Conservation (phyloP, 2,329 filamentous ascomycete genomes). For the Coleophoma cylindrospora region DNA sequence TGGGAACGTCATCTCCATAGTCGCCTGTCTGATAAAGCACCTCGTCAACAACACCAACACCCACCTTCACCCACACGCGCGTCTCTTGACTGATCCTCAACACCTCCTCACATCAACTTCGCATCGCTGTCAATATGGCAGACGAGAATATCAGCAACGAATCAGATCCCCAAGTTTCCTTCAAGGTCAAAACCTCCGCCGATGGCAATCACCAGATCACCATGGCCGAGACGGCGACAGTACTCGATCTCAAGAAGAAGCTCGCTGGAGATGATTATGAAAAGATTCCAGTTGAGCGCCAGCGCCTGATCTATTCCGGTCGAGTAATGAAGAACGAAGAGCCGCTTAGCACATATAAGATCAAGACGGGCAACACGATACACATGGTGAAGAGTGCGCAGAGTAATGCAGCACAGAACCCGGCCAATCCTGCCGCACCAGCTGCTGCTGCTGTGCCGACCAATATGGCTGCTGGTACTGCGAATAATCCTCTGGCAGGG, state of each 20-base stretch:
- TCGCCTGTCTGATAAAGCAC: not conserved
- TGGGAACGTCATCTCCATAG: not conserved
- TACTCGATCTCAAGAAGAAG: slow-evolving; percentile 85
- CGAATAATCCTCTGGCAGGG: slow-evolving; percentile 84
- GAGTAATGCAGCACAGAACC: slow-evolving; percentile 53
- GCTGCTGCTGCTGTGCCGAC: slow-evolving; percentile 59
- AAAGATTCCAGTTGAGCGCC: slow-evolving; percentile 79
- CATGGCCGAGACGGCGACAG: slow-evolving; percentile 68
- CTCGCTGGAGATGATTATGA: slow-evolving; percentile 77
- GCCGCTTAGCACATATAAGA: slow-evolving; percentile 79
- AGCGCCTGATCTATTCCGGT: slow-evolving; percentile 95
- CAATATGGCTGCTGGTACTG: slow-evolving; percentile 77
- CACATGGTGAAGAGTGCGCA: slow-evolving; percentile 95
- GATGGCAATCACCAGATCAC: slow-evolving; percentile 82
- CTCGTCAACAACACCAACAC: not conserved
- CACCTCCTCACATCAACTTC: not conserved
- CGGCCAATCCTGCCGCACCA: slow-evolving; percentile 35
- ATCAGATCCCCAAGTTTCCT: slow-evolving; percentile 76
- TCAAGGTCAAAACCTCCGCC: slow-evolving; percentile 96
- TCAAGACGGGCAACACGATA: slow-evolving; percentile 92
- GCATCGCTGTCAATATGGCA: slow-evolving; percentile 18
- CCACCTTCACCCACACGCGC: not conserved
- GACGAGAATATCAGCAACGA: slow-evolving; percentile 53
- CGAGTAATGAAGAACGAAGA: slow-evolving; percentile 95
- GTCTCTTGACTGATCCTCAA: not conserved